A percentile compares a stretch with the other conserved stretches of the same genome.
Conservation (phyloP, 2,329 filamentous ascomycete species). For the Tolypocladium endophyticum region DNA sequence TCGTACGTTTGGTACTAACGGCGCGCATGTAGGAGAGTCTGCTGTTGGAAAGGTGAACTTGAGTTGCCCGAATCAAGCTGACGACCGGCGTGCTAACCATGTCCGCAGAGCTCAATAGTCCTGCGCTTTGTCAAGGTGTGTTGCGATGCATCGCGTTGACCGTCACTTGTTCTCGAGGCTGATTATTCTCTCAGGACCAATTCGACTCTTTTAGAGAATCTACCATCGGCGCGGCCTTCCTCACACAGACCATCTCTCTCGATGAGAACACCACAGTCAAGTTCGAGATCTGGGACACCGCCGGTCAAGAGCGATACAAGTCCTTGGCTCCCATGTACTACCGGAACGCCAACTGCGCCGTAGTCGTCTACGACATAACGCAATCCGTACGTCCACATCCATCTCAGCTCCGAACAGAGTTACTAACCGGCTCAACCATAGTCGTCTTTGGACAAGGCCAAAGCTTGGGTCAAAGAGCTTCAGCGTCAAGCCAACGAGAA, state of each 20-base stretch:
- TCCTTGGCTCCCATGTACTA: slow-evolving; percentile 99
- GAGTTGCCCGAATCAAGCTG: not conserved
- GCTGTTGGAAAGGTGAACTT: slow-evolving; percentile 85
- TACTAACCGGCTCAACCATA: slow-evolving; percentile 25
- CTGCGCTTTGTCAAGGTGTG: slow-evolving; percentile 93
- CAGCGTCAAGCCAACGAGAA: slow-evolving; percentile 99
- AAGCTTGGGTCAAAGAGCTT: slow-evolving; percentile 97
- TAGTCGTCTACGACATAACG: slow-evolving; percentile 98
- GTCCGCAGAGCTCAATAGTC: slow-evolving; percentile 79
- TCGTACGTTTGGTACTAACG: not conserved
- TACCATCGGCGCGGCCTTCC: slow-evolving; percentile 94
- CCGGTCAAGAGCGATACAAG: slow-evolving; percentile 97
- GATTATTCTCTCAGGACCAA: slow-evolving; percentile 61
- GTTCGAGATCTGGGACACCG: slow-evolving; percentile 99
- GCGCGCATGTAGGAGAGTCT: slow-evolving; percentile 65
- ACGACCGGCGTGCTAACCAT: not conserved
- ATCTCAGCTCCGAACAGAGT: not conserved
- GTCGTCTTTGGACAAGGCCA: slow-evolving; percentile 97
- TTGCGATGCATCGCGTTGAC: not conserved
- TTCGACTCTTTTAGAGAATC: slow-evolving; percentile 97
- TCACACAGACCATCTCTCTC: slow-evolving; percentile 97
- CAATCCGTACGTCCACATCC: slow-evolving; percentile 64
- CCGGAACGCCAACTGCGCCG: slow-evolving; percentile 96
- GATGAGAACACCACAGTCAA: slow-evolving; percentile 98
- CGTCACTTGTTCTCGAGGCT: slow-evolving; percentile 1